Base-by-base conservation (phyloP, 2,329 filamentous ascomycete species). In the Colletotrichum sp. region DNA sequence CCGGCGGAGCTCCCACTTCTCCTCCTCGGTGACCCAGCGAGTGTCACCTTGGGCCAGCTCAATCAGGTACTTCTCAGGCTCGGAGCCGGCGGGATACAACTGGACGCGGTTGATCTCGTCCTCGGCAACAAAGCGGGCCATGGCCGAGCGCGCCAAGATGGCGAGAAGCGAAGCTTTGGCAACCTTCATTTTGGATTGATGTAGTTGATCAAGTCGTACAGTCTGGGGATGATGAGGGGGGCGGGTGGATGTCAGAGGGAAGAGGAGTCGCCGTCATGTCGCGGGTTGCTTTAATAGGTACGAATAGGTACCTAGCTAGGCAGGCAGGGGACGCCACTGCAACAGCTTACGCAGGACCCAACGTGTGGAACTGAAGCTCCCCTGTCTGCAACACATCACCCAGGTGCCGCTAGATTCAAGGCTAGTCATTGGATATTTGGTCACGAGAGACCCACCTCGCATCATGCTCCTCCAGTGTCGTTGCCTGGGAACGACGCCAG, bases 1-100 rank as follows among this genome's bases (percentile, higher is more conserved):
- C 79, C 95, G 90, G 82, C 94, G 93, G 78, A 99, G 87, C 84
- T 93, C 93, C 96, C 96, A 98, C 86, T 99, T 99, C 87, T 98
- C 93, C 43, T 98, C 95, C 81, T 99, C 96, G 0, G 95, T 98
- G 36, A 98, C 93, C 94, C 95, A 97, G 89, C 90, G 88, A 28
- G 93, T 96, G 83, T 96, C 90, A 72, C 95, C 95, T 5, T 95
- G 95, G n/a, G 92, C 90, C 30, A 97, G 89, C 87, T 99, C 96
- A 78, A 99, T 93, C 63, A 98, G 89, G 84, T 91, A 97, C 79
- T 89, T 89, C 80, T 93, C 90, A 48, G 81, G 76, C 77, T 79
- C 84, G 79, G 75, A 78, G 81, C 83, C 85, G 57, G 88, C 84
- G 48, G 86, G 85, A 73, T 84, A 84, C 72, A 92, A 86, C 74